Conservation (phyloP, 257 asterid genomes). For the Solanum medicagineum region DNA sequence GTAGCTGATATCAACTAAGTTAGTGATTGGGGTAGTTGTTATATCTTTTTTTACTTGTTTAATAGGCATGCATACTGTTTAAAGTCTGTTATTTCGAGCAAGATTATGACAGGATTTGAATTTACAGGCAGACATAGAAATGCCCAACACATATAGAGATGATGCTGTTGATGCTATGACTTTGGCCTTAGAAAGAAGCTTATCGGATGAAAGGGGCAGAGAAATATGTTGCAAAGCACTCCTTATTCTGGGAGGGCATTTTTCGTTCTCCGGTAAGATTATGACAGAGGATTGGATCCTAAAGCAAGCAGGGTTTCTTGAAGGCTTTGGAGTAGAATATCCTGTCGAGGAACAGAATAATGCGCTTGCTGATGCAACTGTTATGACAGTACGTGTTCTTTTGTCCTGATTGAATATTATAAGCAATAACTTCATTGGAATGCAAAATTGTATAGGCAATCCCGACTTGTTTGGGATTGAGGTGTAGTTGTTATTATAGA, state of each 20-base stretch:
- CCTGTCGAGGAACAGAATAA: slow-evolving; percentile 22
- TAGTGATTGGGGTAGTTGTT: neutral
- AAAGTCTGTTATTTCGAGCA: neutral
- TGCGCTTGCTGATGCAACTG: slow-evolving; percentile 8
- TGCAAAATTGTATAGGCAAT: neutral
- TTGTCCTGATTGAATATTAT: neutral
- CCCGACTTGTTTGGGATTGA: neutral
- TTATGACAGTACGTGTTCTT: slow-evolving; percentile 18
- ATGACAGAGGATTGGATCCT: slow-evolving; percentile 89
- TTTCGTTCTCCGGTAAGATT: slow-evolving; percentile 62
- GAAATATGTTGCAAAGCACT: slow-evolving; percentile 57
- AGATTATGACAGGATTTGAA: neutral
- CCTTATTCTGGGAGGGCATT: slow-evolving; percentile 62
- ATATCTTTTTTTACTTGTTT: neutral
- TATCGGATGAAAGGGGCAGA: slow-evolving; percentile 23
- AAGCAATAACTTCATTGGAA: neutral
- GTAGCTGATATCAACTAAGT: neutral
- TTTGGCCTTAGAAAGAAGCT: slow-evolving; percentile 40
- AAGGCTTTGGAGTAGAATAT: slow-evolving; percentile 41
- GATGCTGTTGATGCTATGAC: slow-evolving; percentile 61
- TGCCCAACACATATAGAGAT: slow-evolving; percentile 21
- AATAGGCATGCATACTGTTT: neutral
- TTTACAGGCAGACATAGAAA: slow-evolving; percentile 40
- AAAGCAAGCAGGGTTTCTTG: slow-evolving; percentile 58
- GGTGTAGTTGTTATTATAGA: neutral